Base-by-base conservation (phyloP, 345 rosid genomes). In the Salix purpurea region DNA sequence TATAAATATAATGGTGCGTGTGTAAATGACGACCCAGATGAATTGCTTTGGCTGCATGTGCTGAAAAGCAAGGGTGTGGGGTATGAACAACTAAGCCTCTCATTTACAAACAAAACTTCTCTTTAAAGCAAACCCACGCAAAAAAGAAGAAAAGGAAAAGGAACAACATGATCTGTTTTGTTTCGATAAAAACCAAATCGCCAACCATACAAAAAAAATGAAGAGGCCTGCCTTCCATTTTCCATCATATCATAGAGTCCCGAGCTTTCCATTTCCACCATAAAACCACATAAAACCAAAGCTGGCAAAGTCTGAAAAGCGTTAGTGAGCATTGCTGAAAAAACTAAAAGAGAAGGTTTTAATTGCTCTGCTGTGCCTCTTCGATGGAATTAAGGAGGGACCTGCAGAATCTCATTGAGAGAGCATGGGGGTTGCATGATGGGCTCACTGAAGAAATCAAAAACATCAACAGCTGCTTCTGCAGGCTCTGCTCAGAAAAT, bases 101-200 rank as follows among this genome's bases (percentile, higher is more conserved):
- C 61, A 0, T 52, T 56, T 67, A 48, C 64, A 58, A 69, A 78
- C 83, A 74, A 37, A 81, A 70, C 84, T 74, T 78, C 78, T 36
- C 82, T 79, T 79, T n/a, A 74, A 87, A 87, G 86, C 81, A 74
- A 85, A 72, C 73, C 84, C 82, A 48, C 77, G 60, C 56, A 77
- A 73, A 65, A 67, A 70, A 73, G 36, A 28, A 62, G 28, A 67
- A 42, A 28, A 62, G 39, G 4, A 42, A 28, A 67, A 71, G 26
- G 69, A 23, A 46, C 52, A 62, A 19, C 75, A 75, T 82, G 69
- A 75, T 79, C 71, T 26, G 23, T 54, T 68, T 66, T 61, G 32
- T 30, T 30, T 34, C 28, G 28, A 42, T 44, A 69, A 24, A 52
- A 26, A 28, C 73, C 46, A 14, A 73, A 42, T 62, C 16, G 66